Evolutionary conservation across 192 early-diverging fungal genomes (phyloP).

Genomic region (Mortierella alpina): DNA sequence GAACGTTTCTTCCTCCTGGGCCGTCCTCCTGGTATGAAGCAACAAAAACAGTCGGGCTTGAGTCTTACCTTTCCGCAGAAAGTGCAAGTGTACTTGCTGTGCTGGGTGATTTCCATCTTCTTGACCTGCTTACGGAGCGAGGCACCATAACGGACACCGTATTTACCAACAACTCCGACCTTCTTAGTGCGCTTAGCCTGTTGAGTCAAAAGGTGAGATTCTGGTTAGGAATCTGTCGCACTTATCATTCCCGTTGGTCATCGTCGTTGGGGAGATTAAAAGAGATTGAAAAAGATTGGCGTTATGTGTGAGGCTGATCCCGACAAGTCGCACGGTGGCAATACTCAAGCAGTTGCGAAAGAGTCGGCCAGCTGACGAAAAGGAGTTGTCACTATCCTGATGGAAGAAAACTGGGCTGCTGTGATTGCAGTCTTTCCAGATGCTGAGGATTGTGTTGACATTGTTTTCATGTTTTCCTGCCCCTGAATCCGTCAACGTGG

Average conservation of each 20-base stretch:
- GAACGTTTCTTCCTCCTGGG: not conserved
- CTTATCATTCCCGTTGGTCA: not conserved
- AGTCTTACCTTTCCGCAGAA: conserved; percentile 94
- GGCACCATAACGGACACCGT: conserved; percentile 99
- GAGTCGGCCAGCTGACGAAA: too few species aligned
- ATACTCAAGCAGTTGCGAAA: too few species aligned
- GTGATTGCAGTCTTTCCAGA: too few species aligned
- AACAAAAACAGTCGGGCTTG: not conserved
- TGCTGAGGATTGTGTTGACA: too few species aligned
- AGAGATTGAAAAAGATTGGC: too few species aligned
- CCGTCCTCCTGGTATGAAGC: not conserved
- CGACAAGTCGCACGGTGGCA: too few species aligned
- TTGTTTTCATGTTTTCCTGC: too few species aligned
- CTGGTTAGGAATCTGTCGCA: not conserved
- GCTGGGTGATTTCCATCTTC: conserved; percentile 92
- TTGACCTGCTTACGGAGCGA: conserved; percentile 93
- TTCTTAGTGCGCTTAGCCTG: conserved; percentile 97
- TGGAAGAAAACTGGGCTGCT: too few species aligned
- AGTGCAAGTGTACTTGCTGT: conserved; percentile 98
- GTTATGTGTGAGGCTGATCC: too few species aligned
- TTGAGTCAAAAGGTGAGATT: not conserved
- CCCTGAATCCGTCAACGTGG: too few species aligned
- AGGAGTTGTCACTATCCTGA: too few species aligned
- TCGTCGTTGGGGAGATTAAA: too few species aligned
- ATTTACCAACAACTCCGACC: conserved; percentile 99